phyloP scores from a whole-genome alignment of 106 monocot species.

The Dendrobium huoshanense region DNA sequence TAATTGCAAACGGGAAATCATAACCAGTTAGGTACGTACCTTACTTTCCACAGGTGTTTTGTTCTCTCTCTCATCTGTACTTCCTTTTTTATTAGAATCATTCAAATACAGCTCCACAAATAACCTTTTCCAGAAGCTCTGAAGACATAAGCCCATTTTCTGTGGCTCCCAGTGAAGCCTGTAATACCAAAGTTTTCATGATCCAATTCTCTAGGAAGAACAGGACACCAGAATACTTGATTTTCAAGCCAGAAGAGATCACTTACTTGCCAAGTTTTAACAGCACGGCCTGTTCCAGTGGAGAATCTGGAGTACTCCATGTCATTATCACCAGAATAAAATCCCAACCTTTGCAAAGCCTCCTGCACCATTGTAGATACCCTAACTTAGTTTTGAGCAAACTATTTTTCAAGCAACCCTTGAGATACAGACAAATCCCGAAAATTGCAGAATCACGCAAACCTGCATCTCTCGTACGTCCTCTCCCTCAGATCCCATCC shows the following conservation, averaged over 20 bases:
- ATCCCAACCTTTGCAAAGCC: constrained; percentile 80
- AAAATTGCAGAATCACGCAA: neutral
- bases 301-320: constrained; percentile 78
- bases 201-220: neutral
- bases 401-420: too few relatives aligned
- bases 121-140: constrained; percentile 59
- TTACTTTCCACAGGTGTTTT: neutral
- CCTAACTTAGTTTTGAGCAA: neutral
- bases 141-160: constrained; percentile 76
- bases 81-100: constrained; percentile 13
- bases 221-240: neutral
- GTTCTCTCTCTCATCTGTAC: constrained; percentile 7
- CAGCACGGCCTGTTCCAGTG: constrained; percentile 85
- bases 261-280: constrained; percentile 97
- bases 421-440: too few relatives aligned
- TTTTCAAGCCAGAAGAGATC: neutral
- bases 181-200: neutral
- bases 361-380: constrained; percentile 41
- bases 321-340: constrained; percentile 96
- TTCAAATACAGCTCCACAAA: constrained; percentile 19
- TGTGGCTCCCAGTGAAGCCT: constrained; percentile 54
- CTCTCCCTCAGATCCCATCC: constrained; percentile 71
- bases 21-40: constrained; percentile 4
- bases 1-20: neutral
- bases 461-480: constrained; percentile 94